These are phyloP conservation scores for Pachyrhizus erosus DNA, from an alignment of 306 rosid species.

Conservation along the genomic window DNA sequence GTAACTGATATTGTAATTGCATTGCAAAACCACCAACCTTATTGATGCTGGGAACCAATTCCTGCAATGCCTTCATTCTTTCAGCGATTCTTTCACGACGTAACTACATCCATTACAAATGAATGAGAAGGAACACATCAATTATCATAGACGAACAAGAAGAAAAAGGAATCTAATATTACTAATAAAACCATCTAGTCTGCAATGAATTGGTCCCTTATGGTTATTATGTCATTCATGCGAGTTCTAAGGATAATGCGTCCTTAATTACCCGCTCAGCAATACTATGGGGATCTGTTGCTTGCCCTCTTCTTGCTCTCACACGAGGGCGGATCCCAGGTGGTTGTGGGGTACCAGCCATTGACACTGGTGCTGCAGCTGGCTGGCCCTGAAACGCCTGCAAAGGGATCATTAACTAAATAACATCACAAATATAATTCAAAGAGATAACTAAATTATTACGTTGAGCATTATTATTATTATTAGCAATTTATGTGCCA, in stretches of 20 bases:
- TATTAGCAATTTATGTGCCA: too few relatives aligned
- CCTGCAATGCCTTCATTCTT: conserved; percentile 99
- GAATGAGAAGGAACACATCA: neutral
- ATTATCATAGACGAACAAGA: neutral
- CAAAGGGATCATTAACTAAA: conserved; percentile 6
- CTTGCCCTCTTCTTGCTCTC: conserved; percentile 98
- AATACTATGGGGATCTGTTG: conserved; percentile 98
- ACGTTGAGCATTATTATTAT: neutral
- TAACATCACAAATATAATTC: conserved; percentile 13
- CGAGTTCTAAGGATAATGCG: neutral
- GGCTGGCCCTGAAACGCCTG: conserved; percentile 71
- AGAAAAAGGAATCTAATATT: neutral
- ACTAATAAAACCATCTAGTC: neutral
- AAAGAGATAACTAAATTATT: conserved; percentile 3
- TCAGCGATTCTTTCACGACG: conserved; percentile 99
- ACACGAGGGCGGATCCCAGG: conserved; percentile 84
- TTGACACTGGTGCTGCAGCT: conserved; percentile 42
- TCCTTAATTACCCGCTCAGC: conserved; percentile 78
- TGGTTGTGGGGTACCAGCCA: conserved; percentile 57
- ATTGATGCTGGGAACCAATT: conserved; percentile 90
- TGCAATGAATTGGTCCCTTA: neutral
- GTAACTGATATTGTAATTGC: neutral
- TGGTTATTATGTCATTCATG: neutral
- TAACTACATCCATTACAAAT: conserved; percentile 59
- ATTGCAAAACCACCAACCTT: conserved; percentile 64